phyloP scores from a whole-genome alignment of 2,329 filamentous ascomycete genomes.

The Sporothrix humicola region DNA sequence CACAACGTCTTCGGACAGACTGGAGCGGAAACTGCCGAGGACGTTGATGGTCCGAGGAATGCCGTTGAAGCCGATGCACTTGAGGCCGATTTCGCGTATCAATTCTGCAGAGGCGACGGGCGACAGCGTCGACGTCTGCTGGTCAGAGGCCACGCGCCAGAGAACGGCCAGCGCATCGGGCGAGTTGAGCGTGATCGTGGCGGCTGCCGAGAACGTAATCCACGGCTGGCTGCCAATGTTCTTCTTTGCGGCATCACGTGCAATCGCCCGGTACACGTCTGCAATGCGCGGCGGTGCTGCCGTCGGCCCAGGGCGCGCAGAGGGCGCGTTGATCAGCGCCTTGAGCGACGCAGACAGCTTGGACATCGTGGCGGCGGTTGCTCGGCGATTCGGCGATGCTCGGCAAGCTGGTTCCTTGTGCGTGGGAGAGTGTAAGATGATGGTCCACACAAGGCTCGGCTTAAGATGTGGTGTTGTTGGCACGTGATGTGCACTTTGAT shows the following conservation, averaged over 20 bases:
- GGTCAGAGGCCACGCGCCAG: slow-evolving; percentile 56
- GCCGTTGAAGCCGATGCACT: slow-evolving; percentile 71
- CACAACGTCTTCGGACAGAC: slow-evolving; percentile 66
- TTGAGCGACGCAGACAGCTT: slow-evolving; percentile 76
- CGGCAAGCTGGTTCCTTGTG: not conserved
- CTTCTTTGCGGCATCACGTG: slow-evolving; percentile 64
- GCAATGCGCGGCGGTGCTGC: slow-evolving; percentile 68
- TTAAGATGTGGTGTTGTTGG: not conserved
- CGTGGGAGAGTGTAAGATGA: not conserved
- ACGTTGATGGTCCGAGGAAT: slow-evolving; percentile 85
- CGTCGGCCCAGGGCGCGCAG: slow-evolving; percentile 68
- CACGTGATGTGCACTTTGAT: not conserved
- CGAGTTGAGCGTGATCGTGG: slow-evolving; percentile 86
- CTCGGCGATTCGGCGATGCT: slow-evolving; percentile 10
- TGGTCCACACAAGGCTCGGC: not conserved
- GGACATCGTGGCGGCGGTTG: slow-evolving; percentile 59
- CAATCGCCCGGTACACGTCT: slow-evolving; percentile 68
- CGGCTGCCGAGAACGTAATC: slow-evolving; percentile 73
- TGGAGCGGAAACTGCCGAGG: slow-evolving; percentile 55
- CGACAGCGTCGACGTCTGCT: slow-evolving; percentile 31
- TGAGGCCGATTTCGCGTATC: slow-evolving; percentile 70
- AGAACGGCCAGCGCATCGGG: slow-evolving; percentile 73
- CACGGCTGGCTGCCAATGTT: slow-evolving; percentile 68
- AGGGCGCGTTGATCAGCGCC: slow-evolving; percentile 72
- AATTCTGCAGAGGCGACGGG: slow-evolving; percentile 65